Evolutionary conservation across 2,329 filamentous ascomycete genomes (phyloP).

Genomic region (Fusarium illudens): DNA sequence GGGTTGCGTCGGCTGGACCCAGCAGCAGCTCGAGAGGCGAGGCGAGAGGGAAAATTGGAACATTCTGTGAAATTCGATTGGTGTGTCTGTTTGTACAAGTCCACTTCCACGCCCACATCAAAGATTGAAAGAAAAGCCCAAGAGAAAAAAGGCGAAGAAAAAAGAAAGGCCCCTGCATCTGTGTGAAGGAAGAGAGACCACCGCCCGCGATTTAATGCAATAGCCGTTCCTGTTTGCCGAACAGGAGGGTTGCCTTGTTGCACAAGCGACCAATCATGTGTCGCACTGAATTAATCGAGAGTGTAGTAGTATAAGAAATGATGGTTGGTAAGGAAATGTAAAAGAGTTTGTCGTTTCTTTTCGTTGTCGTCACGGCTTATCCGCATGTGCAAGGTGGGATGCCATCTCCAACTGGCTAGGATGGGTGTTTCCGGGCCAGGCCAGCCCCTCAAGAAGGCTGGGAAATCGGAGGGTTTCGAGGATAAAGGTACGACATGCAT

Average conservation of each 20-base stretch:
- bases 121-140: slow-evolving; percentile 8
- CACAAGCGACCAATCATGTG: background rate
- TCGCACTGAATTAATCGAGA: slow-evolving; percentile 20
- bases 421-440: slow-evolving; percentile 5
- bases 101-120: slow-evolving; percentile 40
- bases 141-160: slow-evolving; percentile 3
- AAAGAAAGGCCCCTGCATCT: slow-evolving; percentile 12
- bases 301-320: slow-evolving; percentile 11
- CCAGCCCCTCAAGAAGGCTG: slow-evolving; percentile 3
- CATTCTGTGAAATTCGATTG: slow-evolving; percentile 43
- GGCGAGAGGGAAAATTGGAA: slow-evolving; percentile 9
- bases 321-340: slow-evolving; percentile 6
- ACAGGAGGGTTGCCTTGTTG: slow-evolving; percentile 3
- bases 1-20: slow-evolving; percentile 30
- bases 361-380: slow-evolving; percentile 24
- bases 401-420: background rate
- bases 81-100: slow-evolving; percentile 41
- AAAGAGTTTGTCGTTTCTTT: slow-evolving; percentile 13
- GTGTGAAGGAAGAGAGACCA: slow-evolving; percentile 8
- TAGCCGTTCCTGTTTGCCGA: slow-evolving; percentile 5
- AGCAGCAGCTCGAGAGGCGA: slow-evolving; percentile 12
- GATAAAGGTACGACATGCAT: slow-evolving; percentile 17
- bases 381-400: slow-evolving; percentile 8
- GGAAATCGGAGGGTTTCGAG: slow-evolving; percentile 9
- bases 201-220: slow-evolving; percentile 13